phyloP scores from a whole-genome alignment of 495 filamentous ascomycete species.

The Baudoinia panamericana region DNA sequence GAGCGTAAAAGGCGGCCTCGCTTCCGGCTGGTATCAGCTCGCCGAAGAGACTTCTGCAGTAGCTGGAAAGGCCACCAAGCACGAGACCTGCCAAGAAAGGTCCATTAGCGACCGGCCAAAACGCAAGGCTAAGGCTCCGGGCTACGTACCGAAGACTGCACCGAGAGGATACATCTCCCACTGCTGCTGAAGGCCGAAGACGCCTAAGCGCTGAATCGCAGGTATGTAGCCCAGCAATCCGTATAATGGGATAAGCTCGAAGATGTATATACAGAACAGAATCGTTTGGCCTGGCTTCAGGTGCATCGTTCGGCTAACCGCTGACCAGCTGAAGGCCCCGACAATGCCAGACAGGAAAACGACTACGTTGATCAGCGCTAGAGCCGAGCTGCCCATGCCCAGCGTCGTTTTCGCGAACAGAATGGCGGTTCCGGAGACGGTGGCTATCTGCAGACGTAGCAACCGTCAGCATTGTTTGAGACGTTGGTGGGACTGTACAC shows the following conservation, averaged over 20 bases:
- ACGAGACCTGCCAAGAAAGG: too few species aligned
- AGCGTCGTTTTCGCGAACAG: constrained; percentile 91
- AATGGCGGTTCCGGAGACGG: constrained; percentile 86
- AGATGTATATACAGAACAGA: constrained; percentile 73
- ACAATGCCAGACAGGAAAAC: constrained; percentile 67
- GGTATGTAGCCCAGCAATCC: constrained; percentile 83
- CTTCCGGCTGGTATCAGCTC: constrained; percentile 87
- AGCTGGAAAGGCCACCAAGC: constrained; percentile 80
- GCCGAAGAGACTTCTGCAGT: constrained; percentile 85
- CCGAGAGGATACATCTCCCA: constrained; percentile 97
- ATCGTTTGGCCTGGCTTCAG: constrained; percentile 75
- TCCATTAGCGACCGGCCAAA: too few species aligned
- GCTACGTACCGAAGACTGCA: constrained; percentile 80
- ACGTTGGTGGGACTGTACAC: too few species aligned
- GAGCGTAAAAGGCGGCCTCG: constrained; percentile 89
- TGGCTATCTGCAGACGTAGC: too few species aligned
- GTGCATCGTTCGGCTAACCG: constrained; percentile 49
- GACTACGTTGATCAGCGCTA: constrained; percentile 91
- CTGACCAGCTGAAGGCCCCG: constrained; percentile 83
- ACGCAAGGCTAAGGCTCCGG: too few species aligned
- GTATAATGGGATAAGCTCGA: constrained; percentile 86
- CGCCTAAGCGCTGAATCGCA: constrained; percentile 57
- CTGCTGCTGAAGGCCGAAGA: constrained; percentile 73
- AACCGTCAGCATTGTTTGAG: too few species aligned
- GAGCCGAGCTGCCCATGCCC: constrained; percentile 69